Base-by-base conservation (phyloP, 2,329 filamentous ascomycete genomes). In the Raffaelea arxii region DNA sequence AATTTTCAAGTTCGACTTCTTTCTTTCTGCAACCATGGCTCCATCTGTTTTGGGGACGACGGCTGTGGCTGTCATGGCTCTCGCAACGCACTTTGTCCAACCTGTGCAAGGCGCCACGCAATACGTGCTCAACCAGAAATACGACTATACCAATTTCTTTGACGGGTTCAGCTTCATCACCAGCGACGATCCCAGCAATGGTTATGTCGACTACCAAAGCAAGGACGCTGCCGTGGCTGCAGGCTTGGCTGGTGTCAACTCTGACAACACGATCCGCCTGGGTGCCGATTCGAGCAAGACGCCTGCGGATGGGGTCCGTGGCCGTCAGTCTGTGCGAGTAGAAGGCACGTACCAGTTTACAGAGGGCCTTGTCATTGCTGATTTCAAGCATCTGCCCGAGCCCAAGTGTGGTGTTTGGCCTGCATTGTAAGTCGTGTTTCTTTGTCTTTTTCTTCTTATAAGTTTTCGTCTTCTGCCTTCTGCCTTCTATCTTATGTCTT, bases 371-470 rank as follows among this genome's bases (percentile, higher is more conserved):
- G 74, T 88, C 56, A 77, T 89, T 38, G 69, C 82, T 39, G 79
- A 86, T 57, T 76, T 88, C 53, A 70, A 66, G 14, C 82, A 88
- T 56, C 79, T 89, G 65, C 84, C 84, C 25, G 70, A 67, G 46
- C 70, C 73, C 10, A 66, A 71, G 38, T 88, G 84, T 55, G 84
- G 85, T 43, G 71, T 75, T 7, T 89, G 84, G 84, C 84, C 84
- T 4, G 81, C 83, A 65, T 72, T 82, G 71, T 77, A 66, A 63
- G 66, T 57, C 1, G 4, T 22, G 6, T 21, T 14, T 6, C 14
- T 30, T 21, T 32, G 25, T 3, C 27, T 30, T 30, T 30, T 30
- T 30, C 16, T 42, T 25, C 5, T 27, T 42, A n/a, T n/a, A n/a
- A n/a, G n/a, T n/a, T n/a, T n/a, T n/a, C n/a, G n/a, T n/a, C n/a